Evolutionary conservation across 306 rosid species (phyloP).

Genomic region (Cicer bijugum): DNA sequence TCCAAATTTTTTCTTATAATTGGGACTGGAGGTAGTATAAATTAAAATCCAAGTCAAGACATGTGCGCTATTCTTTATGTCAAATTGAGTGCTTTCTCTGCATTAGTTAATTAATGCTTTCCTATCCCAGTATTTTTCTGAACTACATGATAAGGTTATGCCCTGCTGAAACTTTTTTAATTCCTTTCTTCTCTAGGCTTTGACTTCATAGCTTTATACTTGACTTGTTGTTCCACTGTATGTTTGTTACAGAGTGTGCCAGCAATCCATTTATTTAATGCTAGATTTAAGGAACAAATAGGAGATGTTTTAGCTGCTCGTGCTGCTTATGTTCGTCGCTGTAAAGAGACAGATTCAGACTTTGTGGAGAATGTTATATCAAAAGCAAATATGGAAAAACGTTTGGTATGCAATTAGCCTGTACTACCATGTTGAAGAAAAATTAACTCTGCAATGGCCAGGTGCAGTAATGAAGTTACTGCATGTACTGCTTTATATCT

Average conservation of each 20-base stretch:
- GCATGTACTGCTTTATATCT: conserved; percentile 37
- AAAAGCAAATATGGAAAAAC: conserved; percentile 93
- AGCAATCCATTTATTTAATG: conserved; percentile 75
- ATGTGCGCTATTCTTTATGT: conserved; percentile 31
- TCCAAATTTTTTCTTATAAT: no score
- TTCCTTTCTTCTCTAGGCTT: conserved; percentile 52
- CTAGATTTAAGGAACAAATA: conserved; percentile 87
- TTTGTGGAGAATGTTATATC: conserved; percentile 65
- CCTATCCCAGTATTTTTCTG: conserved; percentile 25
- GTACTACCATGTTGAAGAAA: conserved; percentile 35
- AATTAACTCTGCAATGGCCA: conserved; percentile 22
- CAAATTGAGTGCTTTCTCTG: conserved; percentile 23
- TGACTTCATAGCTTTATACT: conserved; percentile 58
- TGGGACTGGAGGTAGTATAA: neutral
- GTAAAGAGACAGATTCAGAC: conserved; percentile 61
- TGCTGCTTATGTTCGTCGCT: conserved; percentile 61
- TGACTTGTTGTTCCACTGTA: conserved; percentile 56
- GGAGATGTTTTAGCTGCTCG: conserved; percentile 80
- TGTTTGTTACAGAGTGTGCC: conserved; percentile 78
- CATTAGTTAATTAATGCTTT: conserved; percentile 33
- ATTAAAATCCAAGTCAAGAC: neutral
- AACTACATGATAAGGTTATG: conserved; percentile 30
- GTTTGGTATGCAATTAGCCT: conserved; percentile 63
- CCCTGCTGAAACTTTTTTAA: conserved; percentile 42
- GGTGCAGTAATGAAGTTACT: conserved; percentile 39